Base-by-base conservation (phyloP, 1,284 basidiomycete genomes). In the Cutaneotrichosporon sp. region DNA sequence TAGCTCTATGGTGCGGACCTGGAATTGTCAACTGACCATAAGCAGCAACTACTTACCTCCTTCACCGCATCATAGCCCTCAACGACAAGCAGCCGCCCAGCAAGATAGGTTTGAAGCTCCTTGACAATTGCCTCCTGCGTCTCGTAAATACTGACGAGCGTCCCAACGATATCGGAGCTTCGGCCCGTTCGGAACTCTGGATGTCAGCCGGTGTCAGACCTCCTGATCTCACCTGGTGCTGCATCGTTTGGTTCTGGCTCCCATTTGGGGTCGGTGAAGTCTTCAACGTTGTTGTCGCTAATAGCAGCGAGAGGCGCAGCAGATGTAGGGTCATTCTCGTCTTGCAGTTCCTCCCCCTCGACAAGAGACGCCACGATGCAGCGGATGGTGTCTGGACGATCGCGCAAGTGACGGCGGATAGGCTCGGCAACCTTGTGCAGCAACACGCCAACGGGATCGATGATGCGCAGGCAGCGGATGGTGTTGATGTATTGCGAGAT, bases 81-180 rank as follows among this genome's bases (percentile, higher is more conserved):
- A 55, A 94, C 87, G 0, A 86, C 85, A 34, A 97, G 82, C 30
- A 97, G 80, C 16, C 92, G 84, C 66, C 91, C 89, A 0, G 92
- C 94, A 14, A 97, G 86, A 13, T 96, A 81, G 1, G 90, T 87
- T 76, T 97, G 95, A 36, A 97, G 83, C 78, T 97, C 94, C 74
- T 92, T 94, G 72, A 97, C 87, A 72, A 97, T 97, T 10, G 95
- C 85, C 70, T 96, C 94, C 72, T 92, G 90, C 2, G 92, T 93
- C 73, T 96, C 92, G 73, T 96, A 97, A 69, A 97, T 97, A 76
- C 91, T 93, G 69, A 97, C 92, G 1, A 97, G 87, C 0, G 93
- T 95, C 74, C 91, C 94, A 72, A 97, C 89, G 65, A 97, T 87
- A 75, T 97, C 94, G 69, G 89, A 90, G 0, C 90, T 87, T 74